A percentile compares a stretch with the other conserved stretches of the same genome.
Conservation (phyloP, 1,284 basidiomycete genomes). For the Tremellales sp. region DNA sequence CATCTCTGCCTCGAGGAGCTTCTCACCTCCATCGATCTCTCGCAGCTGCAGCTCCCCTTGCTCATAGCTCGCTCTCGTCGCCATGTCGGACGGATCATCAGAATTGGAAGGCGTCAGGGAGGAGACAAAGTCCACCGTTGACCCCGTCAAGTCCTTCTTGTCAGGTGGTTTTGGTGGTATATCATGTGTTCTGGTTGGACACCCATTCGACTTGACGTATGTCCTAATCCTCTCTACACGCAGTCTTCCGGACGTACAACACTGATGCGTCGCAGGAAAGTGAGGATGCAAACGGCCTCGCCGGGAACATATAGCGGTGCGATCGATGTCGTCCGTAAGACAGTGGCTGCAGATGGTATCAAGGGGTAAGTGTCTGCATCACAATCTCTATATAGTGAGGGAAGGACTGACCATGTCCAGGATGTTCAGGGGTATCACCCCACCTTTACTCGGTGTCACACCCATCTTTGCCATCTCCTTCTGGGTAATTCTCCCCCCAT, state of each 20-base stretch:
- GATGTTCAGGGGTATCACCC: conserved; percentile 93
- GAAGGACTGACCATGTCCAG: conserved; percentile 50
- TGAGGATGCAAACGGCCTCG: conserved; percentile 86
- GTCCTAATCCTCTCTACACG: not conserved
- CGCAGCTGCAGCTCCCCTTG: not conserved
- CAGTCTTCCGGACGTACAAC: no score
- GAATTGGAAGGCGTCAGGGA: conserved; percentile 24
- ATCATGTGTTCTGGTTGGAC: conserved; percentile 59
- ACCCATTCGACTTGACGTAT: conserved; percentile 88
- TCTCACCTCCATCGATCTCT: not conserved
- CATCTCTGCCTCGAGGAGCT: not conserved
- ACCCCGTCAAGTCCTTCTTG: conserved; percentile 70
- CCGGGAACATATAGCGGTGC: conserved; percentile 89
- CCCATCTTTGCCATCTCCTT: conserved; percentile 99
- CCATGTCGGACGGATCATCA: conserved; percentile 36
- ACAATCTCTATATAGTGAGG: not conserved
- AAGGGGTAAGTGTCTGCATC: conserved; percentile 61
- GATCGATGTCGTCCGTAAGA: conserved; percentile 88
- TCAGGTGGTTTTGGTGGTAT: conserved; percentile 87
- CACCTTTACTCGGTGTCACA: conserved; percentile 92
- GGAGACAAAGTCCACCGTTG: conserved; percentile 34
- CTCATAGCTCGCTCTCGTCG: not conserved
- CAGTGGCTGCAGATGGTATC: conserved; percentile 81
- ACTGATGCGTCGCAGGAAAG: conserved; percentile 56
- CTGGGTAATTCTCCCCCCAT: conserved; percentile 62